Evolutionary conservation across 1,139 yeast genomes (phyloP), one percentile per base, ranked within the genome.

Genomic region (Pichia sp.): DNA sequence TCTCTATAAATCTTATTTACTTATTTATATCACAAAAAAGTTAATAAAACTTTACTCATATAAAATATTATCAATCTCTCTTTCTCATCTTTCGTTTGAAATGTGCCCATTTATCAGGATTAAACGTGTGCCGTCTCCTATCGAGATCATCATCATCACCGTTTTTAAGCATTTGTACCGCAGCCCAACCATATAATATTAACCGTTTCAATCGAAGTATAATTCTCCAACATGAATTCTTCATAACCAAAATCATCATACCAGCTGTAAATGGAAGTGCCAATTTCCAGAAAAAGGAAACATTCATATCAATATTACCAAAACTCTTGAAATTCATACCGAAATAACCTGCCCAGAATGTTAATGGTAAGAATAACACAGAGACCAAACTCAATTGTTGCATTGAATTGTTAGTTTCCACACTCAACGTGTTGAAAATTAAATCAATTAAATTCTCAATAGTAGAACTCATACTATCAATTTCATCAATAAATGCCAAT

Each of bases 321-420:
- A 77, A 79, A n/a, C 60, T 59, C 18, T 69, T 67, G 53, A 80
- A 75, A 52, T 78, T 77, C 83, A 78, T 78, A 19, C 83, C 83
- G 54, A 73, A 78, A 56, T 76, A 78, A 11, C 82, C 81, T 1
- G 82, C 76, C 69, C 79, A 68, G 56, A 77, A 77, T 6, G 78
- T 70, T 44, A 77, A 57, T 10, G 83, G 83, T 42, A 77, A 62
- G 53, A 78, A 77, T 19, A 77, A 69, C 12, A 78, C 81, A 0
- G 81, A 73, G 9, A 78, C 77, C 30, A 77, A 58, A 9, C 80
- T 73, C 42, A 78, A 62, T 56, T 72, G 70, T 45, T 70, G 69
- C 69, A 78, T 77, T 7, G 81, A 71, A 52, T 69, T 76, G 48
- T 76, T 74, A 3, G 79, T 75, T 45, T 74, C 75, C 14, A 75